Percentiles rank a stretch among this genome's conserved stretches.
phyloP scores from a whole-genome alignment of 1,139 yeast genomes.

The Scheffersomyces segobiensis region DNA sequence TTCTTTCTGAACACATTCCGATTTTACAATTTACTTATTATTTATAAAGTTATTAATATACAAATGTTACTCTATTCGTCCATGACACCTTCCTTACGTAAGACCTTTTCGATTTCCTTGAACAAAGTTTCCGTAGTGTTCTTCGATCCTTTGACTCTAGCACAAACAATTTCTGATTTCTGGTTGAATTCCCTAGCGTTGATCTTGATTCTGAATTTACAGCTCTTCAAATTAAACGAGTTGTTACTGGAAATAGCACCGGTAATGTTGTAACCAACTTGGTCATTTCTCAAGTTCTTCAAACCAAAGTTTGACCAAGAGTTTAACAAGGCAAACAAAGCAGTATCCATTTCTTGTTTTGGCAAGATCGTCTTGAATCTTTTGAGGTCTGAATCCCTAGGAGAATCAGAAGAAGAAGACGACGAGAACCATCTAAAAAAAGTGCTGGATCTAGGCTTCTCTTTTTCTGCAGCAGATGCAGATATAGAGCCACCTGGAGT shows the following conservation, averaged over 20 bases:
- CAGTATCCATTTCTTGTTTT: slow-evolving; percentile 61
- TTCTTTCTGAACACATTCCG: neutral
- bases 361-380: slow-evolving; percentile 47
- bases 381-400: slow-evolving; percentile 27
- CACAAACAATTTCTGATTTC: slow-evolving; percentile 48
- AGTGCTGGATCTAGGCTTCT: slow-evolving; percentile 26
- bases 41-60: neutral
- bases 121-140: slow-evolving; percentile 45
- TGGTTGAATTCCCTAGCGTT: slow-evolving; percentile 38
- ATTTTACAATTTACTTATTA: neutral
- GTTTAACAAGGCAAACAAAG: slow-evolving; percentile 59
- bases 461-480: slow-evolving; percentile 32
- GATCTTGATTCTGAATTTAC: slow-evolving; percentile 61
- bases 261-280: slow-evolving; percentile 45
- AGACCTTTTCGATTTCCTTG: slow-evolving; percentile 48
- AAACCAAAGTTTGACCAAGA: slow-evolving; percentile 76
- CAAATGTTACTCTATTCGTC: slow-evolving; percentile 18
- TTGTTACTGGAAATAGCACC: slow-evolving; percentile 65
- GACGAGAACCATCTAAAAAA: slow-evolving; percentile 50
- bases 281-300: slow-evolving; percentile 52
- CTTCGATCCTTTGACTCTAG: slow-evolving; percentile 46
- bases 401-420: slow-evolving; percentile 11
- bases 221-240: slow-evolving; percentile 61
- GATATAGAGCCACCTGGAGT: slow-evolving; percentile 40
- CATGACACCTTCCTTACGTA: slow-evolving; percentile 48